Evolutionary conservation across 306 rosid species (phyloP).

Genomic region (Albizia julibrissin): DNA sequence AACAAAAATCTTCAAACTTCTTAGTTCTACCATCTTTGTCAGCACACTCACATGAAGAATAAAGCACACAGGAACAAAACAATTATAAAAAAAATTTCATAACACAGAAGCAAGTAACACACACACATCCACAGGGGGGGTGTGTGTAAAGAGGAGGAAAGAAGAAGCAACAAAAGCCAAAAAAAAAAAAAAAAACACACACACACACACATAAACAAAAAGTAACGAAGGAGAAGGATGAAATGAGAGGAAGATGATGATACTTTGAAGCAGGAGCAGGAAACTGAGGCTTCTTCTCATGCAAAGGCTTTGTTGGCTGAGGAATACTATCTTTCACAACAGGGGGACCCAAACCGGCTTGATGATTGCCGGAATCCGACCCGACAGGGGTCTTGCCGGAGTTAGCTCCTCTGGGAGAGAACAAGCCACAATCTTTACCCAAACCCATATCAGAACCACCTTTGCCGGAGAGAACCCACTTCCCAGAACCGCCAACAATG

Average conservation of each 20-base stretch:
- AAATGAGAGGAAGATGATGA: conserved; percentile 12
- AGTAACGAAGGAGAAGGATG: not conserved
- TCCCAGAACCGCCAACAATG: conserved; percentile 67
- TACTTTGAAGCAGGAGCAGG: conserved; percentile 82
- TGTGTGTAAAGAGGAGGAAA: not conserved
- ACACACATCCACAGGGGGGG: not conserved
- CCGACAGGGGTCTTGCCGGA: conserved; percentile 43
- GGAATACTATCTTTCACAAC: conserved; percentile 57
- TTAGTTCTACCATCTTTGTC: not conserved
- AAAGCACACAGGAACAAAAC: not conserved
- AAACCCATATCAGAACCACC: conserved; percentile 71
- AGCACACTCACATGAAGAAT: not conserved
- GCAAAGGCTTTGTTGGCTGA: conserved; percentile 67
- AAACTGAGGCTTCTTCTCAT: conserved; percentile 70
- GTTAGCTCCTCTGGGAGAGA: conserved; percentile 58
- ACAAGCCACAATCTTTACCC: conserved; percentile 59
- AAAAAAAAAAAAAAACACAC: not conserved
- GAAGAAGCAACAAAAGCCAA: not conserved
- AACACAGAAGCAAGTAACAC: not conserved
- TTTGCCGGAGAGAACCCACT: conserved; percentile 67
- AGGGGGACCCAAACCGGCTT: conserved; percentile 37
- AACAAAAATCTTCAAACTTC: not conserved
- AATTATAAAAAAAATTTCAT: not conserved
- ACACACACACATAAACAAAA: not conserved
- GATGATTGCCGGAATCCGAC: conserved; percentile 49